Evolutionary conservation across 352 stramenopile species (phyloP), one percentile per base, ranked within the genome.

Genomic region (Globisporangium polare): DNA sequence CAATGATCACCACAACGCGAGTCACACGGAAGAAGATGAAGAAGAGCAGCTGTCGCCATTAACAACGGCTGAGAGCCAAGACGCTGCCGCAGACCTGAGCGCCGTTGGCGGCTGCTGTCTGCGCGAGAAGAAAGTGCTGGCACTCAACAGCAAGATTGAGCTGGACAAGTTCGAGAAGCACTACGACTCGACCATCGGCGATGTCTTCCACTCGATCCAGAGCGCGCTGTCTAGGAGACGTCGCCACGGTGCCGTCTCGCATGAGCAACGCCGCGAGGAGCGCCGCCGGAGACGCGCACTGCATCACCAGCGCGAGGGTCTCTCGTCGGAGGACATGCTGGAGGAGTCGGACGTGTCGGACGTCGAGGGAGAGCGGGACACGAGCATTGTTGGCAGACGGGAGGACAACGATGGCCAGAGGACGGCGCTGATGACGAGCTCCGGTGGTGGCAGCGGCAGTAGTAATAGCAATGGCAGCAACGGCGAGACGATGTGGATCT

Each of bases 161-260:
- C 46, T 80, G 29, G 80, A 78, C 58, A 61, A 53, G 24, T 86
- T 86, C 52, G 73, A 83, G 58, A 83, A 82, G 60, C 76, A 85
- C 66, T 84, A 84, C 62, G 74, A 85, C 64, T 78, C 76, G 27
- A 84, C 69, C 27, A 85, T 90, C 39, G 73, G 71, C 12, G 80
- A 87, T 29, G 66, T 88, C 4, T 85, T 88, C 53, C 66, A 75
- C 55, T 73, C 68, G 27, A 69, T 90, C 42, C 71, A 75, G 31
- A 50, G 73, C 24, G 66, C 76, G 0, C 66, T 90, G 3, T 57
- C 70, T 0, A 50, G 52, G 1, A 43, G 55, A 24, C 53, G 62
- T 3, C 66, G 51, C 2, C 66, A 67, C 20, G 18, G 15, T 13
- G 54, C 18, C 43, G 54, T 22, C 43, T n/a, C 39, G 29, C 61